Conservation (phyloP, 2,329 filamentous ascomycete genomes). For the Arthrobotrys megalospora region DNA sequence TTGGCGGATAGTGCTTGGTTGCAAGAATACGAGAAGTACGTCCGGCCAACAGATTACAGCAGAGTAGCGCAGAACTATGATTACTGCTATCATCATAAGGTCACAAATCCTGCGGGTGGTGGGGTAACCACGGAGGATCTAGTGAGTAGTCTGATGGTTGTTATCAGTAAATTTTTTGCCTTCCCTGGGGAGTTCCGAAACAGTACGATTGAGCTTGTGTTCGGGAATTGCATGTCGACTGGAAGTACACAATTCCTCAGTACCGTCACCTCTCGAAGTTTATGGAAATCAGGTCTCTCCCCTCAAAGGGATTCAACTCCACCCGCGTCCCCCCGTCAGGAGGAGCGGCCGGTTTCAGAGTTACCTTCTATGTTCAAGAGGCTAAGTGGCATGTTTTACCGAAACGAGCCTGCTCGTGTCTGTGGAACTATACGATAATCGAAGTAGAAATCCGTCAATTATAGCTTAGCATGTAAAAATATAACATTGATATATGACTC, state of each 20-base stretch:
- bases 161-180: constrained; percentile 6
- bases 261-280: not conserved
- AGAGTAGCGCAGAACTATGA: not conserved
- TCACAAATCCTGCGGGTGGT: not conserved
- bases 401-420: not conserved
- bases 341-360: not conserved
- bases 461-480: too few species aligned
- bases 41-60: constrained; percentile 1
- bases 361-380: not conserved
- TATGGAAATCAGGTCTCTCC: not conserved
- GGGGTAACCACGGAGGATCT: constrained; percentile 7
- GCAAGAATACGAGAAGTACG: not conserved
- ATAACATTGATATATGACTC: too few species aligned
- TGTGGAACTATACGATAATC: too few species aligned
- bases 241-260: not conserved
- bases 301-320: not conserved
- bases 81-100: constrained; percentile 12
- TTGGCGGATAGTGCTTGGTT: not conserved
- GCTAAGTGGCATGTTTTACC: not conserved
- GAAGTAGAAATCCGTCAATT: too few species aligned
- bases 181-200: constrained; percentile 9
- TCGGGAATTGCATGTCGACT: not conserved
- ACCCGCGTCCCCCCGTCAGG: not conserved
- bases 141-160: not conserved
- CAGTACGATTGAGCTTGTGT: not conserved